Evolutionary conservation across 2,329 filamentous ascomycete species (phyloP), one percentile per base, ranked within the genome.

Genomic region (Xylariaceae sp.): DNA sequence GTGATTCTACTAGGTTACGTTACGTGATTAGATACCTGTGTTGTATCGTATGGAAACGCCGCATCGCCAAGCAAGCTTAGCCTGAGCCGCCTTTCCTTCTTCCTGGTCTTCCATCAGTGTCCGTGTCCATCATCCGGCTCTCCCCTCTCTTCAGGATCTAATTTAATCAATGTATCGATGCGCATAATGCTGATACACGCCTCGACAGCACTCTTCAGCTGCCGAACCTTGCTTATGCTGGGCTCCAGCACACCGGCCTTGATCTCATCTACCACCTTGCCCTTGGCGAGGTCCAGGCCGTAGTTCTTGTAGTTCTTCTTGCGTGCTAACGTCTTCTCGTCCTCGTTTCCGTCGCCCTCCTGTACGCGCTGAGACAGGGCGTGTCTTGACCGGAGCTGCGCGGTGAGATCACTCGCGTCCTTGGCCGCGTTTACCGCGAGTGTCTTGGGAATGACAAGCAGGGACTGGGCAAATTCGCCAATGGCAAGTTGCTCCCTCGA

Each of bases 251-350:
- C 91, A 69, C 94, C 94, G 9, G 89, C 86, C 81, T 97, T 97
- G 67, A 99, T 78, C 76, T 90, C 86, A 72, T 99, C 94, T 53
- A 91, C 86, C 55, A 97, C 89, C 71, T 90, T 92, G 64, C 94
- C 94, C 71, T 88, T 91, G 54, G 79, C 79, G 66, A 99, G 78
- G 72, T 99, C 95, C 55, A 99, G 79, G 49, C 94, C 94, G 73
- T 99, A 99, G 80, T 99, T 99, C 77, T 92, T 94, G 80, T 97
- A 99, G 66, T 88, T 89, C 84, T 96, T 96, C 76, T 92, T 94
- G 73, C 89, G 90, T 47, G 91, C 90, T 55, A 94, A 80, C 51
- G 85, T 85, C 80, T 95, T 96, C 72, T 94, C 90, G 67, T 95
- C 87, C 72, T 92, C 89, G 64, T 83, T 85, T 50, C 81, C 85